phyloP scores from a whole-genome alignment of 768 basidiomycete genomes.

The Porpolomopsis calyptriformis region DNA sequence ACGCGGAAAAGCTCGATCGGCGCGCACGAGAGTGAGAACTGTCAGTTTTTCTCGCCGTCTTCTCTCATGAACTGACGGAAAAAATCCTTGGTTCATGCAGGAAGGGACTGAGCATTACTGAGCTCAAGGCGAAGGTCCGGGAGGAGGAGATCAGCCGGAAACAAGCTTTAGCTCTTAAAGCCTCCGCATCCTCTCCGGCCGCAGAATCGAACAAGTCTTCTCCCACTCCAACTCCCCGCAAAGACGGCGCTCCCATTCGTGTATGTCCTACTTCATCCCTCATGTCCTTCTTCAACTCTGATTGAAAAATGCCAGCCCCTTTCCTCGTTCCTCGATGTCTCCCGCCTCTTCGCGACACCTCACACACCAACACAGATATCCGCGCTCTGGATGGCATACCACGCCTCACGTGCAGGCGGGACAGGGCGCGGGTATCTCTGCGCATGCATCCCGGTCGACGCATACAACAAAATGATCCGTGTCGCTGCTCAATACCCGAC shows the following conservation, averaged over 20 bases:
- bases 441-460: constrained; percentile 63
- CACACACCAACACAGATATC: constrained; percentile 69
- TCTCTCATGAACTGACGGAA: constrained; percentile 13
- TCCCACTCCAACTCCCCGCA: constrained; percentile 27
- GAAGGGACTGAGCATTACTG: constrained; percentile 31
- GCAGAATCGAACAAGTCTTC: constrained; percentile 8
- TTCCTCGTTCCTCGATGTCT: constrained; percentile 67
- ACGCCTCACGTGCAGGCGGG: constrained; percentile 66
- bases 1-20: constrained; percentile 57
- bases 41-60: constrained; percentile 11
- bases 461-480: constrained; percentile 60
- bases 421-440: constrained; percentile 80
- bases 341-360: constrained; percentile 51
- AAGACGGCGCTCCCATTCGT: constrained; percentile 61
- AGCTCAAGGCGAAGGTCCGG: constrained; percentile 26
- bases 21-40: constrained; percentile 50
- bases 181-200: constrained; percentile 6
- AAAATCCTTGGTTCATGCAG: constrained; percentile 21
- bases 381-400: constrained; percentile 83
- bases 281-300: constrained; percentile 3
- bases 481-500: constrained; percentile 57
- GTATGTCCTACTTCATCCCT: constrained; percentile 22
- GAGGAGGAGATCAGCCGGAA: constrained; percentile 20
- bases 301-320: constrained; percentile 75
- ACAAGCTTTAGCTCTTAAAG: constrained; percentile 15